These are phyloP conservation scores for Scedosporium boydii DNA, from an alignment of 2,329 filamentous ascomycete genomes.

Conservation along the genomic window DNA sequence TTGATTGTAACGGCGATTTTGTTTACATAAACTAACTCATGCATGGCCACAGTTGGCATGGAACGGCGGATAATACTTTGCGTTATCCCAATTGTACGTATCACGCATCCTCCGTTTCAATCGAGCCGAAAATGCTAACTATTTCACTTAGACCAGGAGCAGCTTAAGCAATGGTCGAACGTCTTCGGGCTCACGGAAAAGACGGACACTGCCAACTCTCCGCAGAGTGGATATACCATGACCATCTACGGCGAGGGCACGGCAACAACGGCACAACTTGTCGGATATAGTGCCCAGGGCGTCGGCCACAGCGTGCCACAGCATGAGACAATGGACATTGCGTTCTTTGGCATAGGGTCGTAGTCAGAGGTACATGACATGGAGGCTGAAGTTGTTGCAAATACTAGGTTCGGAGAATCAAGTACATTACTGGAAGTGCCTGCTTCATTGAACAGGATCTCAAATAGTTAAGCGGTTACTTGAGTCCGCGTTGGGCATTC, in stretches of 20 bases:
- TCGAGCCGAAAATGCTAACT: background rate
- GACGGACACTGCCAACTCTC: constrained; percentile 16
- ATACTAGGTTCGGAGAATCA: no score
- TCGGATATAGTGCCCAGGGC: constrained; percentile 19
- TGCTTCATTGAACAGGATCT: no score
- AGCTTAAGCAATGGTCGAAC: constrained; percentile 11
- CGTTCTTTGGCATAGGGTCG: background rate
- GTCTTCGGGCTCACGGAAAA: constrained; percentile 11
- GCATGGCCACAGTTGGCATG: constrained; percentile 10
- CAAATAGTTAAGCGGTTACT: no score
- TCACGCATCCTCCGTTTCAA: background rate
- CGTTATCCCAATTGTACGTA: background rate
- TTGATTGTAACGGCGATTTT: background rate
- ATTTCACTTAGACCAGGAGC: constrained; percentile 11
- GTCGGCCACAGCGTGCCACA: constrained; percentile 16
- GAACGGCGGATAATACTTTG: background rate
- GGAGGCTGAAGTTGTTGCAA: no score
- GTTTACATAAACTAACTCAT: background rate
- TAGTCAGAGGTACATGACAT: background rate
- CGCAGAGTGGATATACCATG: constrained; percentile 20
- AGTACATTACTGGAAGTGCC: no score
- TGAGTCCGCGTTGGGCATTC: no score
- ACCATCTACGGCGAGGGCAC: constrained; percentile 23
- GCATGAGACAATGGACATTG: background rate
- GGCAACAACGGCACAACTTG: constrained; percentile 11